Evolutionary conservation across 73 alveolate species (phyloP).

Genomic region (Uronychia setigera): DNA sequence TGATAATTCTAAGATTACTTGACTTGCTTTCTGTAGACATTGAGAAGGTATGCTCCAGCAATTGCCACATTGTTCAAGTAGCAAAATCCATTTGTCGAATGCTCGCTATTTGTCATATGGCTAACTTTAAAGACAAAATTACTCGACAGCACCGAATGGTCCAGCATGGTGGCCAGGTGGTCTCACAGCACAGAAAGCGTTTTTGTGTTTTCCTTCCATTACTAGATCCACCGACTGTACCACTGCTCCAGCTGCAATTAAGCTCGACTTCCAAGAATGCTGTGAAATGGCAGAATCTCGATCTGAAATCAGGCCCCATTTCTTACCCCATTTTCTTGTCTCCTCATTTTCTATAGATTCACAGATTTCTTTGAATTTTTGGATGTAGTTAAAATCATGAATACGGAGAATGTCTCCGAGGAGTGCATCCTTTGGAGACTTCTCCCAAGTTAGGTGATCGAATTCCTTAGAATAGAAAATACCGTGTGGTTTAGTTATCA

Average conservation of each 20-base stretch:
- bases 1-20: slow-evolving; percentile 15
- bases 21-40: slow-evolving; percentile 60
- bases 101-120: background rate
- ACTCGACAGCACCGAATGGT: slow-evolving; percentile 76
- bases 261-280: slow-evolving; percentile 63
- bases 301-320: slow-evolving; percentile 21
- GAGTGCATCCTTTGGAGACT: background rate
- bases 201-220: slow-evolving; percentile 71
- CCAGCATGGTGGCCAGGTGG: slow-evolving; percentile 99
- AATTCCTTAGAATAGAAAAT: slow-evolving; percentile 15
- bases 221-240: slow-evolving; percentile 89
- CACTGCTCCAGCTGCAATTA: slow-evolving; percentile 92
- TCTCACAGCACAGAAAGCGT: slow-evolving; percentile 94
- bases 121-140: background rate
- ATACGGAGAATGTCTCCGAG: slow-evolving; percentile 58
- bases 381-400: slow-evolving; percentile 54
- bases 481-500: slow-evolving; percentile 52
- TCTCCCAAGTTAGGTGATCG: slow-evolving; percentile 1
- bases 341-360: background rate
- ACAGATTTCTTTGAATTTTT: slow-evolving; percentile 14
- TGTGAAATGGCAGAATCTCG: slow-evolving; percentile 64
- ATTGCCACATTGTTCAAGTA: slow-evolving; percentile 92
- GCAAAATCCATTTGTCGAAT: slow-evolving; percentile 93
- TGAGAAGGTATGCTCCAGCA: slow-evolving; percentile 90
- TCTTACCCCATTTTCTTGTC: background rate